Evolutionary conservation across 2,329 filamentous ascomycete species (phyloP), one percentile per base, ranked within the genome.

Genomic region (Acrodontium crateriforme): DNA sequence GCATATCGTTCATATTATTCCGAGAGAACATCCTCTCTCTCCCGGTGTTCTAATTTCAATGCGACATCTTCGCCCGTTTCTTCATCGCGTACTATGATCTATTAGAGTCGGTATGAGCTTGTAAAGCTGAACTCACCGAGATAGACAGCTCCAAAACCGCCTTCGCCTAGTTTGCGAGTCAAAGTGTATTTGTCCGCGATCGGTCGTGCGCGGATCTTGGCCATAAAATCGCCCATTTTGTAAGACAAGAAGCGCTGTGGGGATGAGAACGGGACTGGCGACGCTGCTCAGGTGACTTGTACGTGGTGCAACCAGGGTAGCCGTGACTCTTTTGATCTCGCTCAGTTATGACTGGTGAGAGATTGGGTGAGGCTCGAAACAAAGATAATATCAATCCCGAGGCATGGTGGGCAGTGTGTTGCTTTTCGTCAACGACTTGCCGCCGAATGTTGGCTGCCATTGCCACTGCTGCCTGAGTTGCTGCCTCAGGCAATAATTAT

Each of bases 1-100:
- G 27, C 16, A 20, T 39, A 42, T 22, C 32, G 35, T 9, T 34
- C 28, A 24, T 30, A 28, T 30, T 44, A 35, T 6, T 35, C 39
- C 28, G 27, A 20, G 14, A 41, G 30, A n/a, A n/a, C n/a, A n/a
- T n/a, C n/a, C 2, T 36, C 30, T 24, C 30, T 31, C 10, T 18
- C 21, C n/a, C 25, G 15, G 22, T 38, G 25, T 23, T 40, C 37
- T 18, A 40, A 25, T 27, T 38, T 40, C 17, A 40, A 28, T n/a
- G 37, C 36, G 10, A 40, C 36, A 21, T 33, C 26, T 34, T 34
- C 10, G 12, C 14, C 25, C 9, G 8, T 16, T 17, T 10, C 25
- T 27, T 17, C 19, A 13, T 27, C 16, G 8, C 19, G 17, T 27
- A 17, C 25, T 27, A 9, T 11, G 7, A 24, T 24, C 9, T n/a